Percentiles rank a stretch among this genome's conserved stretches.
Conservation (phyloP, 139 green algal genomes). For the Tetraselmis chui region DNA sequence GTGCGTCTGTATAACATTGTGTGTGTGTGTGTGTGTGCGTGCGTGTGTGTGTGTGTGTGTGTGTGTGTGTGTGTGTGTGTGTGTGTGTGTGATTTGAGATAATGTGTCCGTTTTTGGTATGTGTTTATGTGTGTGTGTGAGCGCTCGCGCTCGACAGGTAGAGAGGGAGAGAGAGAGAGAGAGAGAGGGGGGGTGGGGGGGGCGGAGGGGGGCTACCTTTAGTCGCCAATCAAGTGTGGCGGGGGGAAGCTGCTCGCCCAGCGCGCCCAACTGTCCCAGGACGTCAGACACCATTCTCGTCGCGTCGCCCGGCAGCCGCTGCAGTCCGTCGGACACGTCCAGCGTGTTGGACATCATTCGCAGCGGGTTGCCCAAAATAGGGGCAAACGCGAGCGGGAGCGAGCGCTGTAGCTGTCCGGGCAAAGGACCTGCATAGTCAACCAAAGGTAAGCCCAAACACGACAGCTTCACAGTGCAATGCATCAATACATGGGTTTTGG, state of each 20-base stretch:
- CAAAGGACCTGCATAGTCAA: background rate
- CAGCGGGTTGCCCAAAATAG: conserved; percentile 77
- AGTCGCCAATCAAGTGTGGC: conserved; percentile 51
- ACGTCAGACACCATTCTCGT: conserved; percentile 22
- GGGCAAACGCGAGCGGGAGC: conserved; percentile 66
- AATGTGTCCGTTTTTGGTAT: no score
- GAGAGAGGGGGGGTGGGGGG: no score
- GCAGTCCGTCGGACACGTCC: background rate
- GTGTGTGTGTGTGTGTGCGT: no score
- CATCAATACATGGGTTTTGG: no score
- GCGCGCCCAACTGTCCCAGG: conserved; percentile 49
- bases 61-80: no score
- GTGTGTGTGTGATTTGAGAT: no score
- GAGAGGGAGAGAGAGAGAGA: no score
- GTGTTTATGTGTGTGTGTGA: no score
- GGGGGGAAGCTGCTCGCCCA: conserved; percentile 62
- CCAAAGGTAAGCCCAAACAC: background rate
- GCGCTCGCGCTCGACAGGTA: no score
- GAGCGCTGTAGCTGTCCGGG: conserved; percentile 50
- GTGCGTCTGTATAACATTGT: no score
- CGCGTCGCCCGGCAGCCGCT: background rate
- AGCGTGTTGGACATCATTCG: conserved; percentile 36
- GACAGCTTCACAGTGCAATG: no score
- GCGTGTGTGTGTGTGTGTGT: no score
- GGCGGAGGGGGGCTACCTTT: background rate